Conservation (phyloP, 2,329 filamentous ascomycete species). For the Colletotrichum scovillei region DNA sequence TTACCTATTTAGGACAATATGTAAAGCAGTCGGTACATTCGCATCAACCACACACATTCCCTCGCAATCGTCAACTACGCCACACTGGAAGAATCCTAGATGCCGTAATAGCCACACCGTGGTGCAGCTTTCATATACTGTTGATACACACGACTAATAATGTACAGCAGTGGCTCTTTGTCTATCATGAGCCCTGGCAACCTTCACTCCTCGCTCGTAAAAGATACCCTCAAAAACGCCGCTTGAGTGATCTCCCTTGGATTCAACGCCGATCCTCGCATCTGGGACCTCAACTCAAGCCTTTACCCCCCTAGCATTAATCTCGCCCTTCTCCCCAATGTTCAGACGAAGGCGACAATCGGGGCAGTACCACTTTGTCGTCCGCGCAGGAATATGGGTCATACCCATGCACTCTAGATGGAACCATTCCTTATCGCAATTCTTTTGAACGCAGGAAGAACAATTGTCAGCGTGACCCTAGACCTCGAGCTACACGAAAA, state of each 20-base stretch:
- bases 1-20: too few relatives aligned
- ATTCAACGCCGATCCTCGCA: background rate
- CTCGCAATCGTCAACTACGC: too few relatives aligned
- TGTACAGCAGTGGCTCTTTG: background rate
- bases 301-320: constrained; percentile 68
- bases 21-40: too few relatives aligned
- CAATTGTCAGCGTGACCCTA: constrained; percentile 13
- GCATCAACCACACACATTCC: too few relatives aligned
- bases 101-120: background rate
- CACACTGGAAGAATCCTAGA: background rate
- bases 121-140: background rate
- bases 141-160: constrained; percentile 3
- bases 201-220: background rate
- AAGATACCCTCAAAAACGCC: constrained; percentile 5
- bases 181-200: background rate
- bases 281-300: constrained; percentile 44
- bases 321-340: constrained; percentile 72
- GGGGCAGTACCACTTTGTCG: constrained; percentile 87
- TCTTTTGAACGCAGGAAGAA: constrained; percentile 48
- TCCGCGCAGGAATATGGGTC: constrained; percentile 73
- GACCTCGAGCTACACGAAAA: constrained; percentile 30
- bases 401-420: constrained; percentile 83
- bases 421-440: constrained; percentile 88
- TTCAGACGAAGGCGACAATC: constrained; percentile 75
- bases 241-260: background rate